Evolutionary conservation across 495 filamentous ascomycete species (phyloP).

Genomic region (Aeminium ludgeri): DNA sequence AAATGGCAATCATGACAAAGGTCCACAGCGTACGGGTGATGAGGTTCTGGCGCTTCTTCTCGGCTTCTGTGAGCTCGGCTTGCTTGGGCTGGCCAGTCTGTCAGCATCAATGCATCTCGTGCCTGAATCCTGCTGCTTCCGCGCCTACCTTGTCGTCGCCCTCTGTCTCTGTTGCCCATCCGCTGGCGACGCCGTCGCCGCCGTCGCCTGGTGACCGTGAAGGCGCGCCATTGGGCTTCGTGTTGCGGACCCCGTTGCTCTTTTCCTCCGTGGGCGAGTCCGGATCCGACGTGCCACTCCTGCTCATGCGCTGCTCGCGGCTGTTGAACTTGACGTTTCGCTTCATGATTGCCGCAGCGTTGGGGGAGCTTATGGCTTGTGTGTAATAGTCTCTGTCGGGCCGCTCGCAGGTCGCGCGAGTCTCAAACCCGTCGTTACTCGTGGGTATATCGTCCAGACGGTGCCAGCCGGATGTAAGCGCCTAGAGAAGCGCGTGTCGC

Average conservation of each 20-base stretch:
- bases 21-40: conserved; percentile 97
- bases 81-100: conserved; percentile 1
- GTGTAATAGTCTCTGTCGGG: not conserved
- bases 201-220: conserved; percentile 7
- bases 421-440: too few relatives aligned
- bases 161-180: conserved; percentile 31
- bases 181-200: conserved; percentile 11
- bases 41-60: conserved; percentile 98
- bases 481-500: too few relatives aligned
- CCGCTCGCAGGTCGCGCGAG: not conserved
- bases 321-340: conserved; percentile 74
- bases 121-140: not conserved
- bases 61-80: conserved; percentile 51
- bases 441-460: too few relatives aligned
- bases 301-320: conserved; percentile 39
- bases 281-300: conserved; percentile 50
- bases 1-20: conserved; percentile 86
- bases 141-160: conserved; percentile 7
- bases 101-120: not conserved
- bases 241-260: conserved; percentile 22
- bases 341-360: conserved; percentile 29
- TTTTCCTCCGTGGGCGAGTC: conserved; percentile 19
- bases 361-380: not conserved
- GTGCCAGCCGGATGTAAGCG: too few relatives aligned
- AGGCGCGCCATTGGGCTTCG: conserved; percentile 1